Percentiles rank a stretch among this genome's conserved stretches.
Conservation (phyloP, 352 stramenopile species). For the Pilasporangium apinafurcum region DNA sequence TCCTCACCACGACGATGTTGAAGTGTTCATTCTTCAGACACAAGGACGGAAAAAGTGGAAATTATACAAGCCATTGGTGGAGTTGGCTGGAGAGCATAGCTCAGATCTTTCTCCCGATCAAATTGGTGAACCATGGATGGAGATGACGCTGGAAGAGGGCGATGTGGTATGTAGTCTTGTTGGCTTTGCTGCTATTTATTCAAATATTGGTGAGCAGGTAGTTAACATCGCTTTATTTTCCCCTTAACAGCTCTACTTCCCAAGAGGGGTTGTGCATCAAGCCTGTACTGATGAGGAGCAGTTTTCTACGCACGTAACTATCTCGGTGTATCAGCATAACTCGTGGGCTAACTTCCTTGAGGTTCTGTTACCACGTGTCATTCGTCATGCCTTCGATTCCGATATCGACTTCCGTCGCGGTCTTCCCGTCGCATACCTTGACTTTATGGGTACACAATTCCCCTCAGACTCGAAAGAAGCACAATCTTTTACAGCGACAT, state of each 20-base stretch:
- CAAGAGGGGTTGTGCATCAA: conserved; percentile 74
- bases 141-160: conserved; percentile 77
- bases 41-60: conserved; percentile 87
- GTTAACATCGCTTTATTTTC: background rate
- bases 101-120: conserved; percentile 53
- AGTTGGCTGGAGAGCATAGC: conserved; percentile 75
- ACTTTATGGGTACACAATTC: conserved; percentile 71
- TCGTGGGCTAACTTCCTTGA: conserved; percentile 87
- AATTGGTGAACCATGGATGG: conserved; percentile 77
- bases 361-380: conserved; percentile 62
- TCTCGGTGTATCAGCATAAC: conserved; percentile 87
- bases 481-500: conserved; percentile 33
- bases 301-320: conserved; percentile 85
- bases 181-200: background rate
- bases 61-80: conserved; percentile 68
- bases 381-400: conserved; percentile 73
- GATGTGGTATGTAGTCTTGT: conserved; percentile 33
- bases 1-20: conserved; percentile 81
- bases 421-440: conserved; percentile 66
- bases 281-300: conserved; percentile 63
- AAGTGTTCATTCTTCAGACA: conserved; percentile 83
- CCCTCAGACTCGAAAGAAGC: conserved; percentile 25
- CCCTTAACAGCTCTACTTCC: conserved; percentile 63
- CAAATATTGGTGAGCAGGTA: background rate
- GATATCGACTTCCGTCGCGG: conserved; percentile 68